Evolutionary conservation across 257 asterid genomes (phyloP), one percentile per base, ranked within the genome.

Genomic region (Osmanthus fragrans): DNA sequence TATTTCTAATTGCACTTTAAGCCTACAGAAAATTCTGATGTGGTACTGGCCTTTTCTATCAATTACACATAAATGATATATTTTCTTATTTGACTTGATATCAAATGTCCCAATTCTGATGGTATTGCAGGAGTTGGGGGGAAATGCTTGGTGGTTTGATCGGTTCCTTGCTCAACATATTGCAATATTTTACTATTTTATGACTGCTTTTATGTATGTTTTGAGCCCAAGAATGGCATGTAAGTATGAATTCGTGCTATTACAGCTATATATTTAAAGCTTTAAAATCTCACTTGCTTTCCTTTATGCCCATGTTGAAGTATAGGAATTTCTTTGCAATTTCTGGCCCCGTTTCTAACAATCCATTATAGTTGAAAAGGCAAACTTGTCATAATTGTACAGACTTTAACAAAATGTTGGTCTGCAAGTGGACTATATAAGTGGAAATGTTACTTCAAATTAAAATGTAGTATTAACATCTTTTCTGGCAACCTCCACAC

Each of bases 141-240:
- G 99, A 66, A 92, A 96, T 88, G 87, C 97, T 56, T 93, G 97
- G 98, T 96, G 98, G 99, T 70, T 96, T 74, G 99, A 96, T 77
- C 94, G 97, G 21, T 88, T 92, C 80, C 99, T 96, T 82, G 95
- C 99, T 81, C 97, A 92, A 78, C 90, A 89, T 77, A 87, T 93
- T 47, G 98, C 99, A 37, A 66, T 87, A 71, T 79, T 90, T 77
- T 96, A 96, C 89, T 96, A 93, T 75, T 88, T 90, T 70, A 90
- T 93, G 98, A 92, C 96, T 23, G 99, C 77, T 73, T 83, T 89
- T 76, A 96, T 96, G 96, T 96, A 96, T 84, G 75, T 77, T 33
- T 79, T 96, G 92, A 96, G 99, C 86, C 99, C 99, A 76, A 96
- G 99, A 86, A 96, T 96, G 99, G 99, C 98, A 71, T 96, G 99